Conservation (phyloP, 148 eudicot species). For the Vaccinium darrowii region DNA sequence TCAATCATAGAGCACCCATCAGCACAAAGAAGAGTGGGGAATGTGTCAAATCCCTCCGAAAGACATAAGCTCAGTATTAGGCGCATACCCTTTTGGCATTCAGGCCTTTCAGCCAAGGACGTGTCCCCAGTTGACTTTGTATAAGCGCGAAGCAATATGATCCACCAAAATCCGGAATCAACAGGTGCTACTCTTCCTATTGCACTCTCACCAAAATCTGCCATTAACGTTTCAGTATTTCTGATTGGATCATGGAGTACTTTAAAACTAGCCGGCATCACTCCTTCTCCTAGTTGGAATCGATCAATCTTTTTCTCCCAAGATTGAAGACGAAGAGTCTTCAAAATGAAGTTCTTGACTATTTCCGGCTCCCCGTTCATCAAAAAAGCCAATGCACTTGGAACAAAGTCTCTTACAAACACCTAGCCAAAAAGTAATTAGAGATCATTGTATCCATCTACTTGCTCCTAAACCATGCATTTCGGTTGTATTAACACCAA, state of each 20-base stretch:
- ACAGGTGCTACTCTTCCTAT: conserved; percentile 98
- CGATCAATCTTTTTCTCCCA: conserved; percentile 94
- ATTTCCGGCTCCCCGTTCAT: conserved; percentile 96
- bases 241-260: conserved; percentile 77
- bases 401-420: conserved; percentile 95
- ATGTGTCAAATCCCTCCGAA: conserved; percentile 94
- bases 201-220: conserved; percentile 98
- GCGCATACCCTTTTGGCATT: conserved; percentile 95
- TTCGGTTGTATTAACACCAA: not conserved
- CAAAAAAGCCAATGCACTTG: conserved; percentile 95
- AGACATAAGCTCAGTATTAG: conserved; percentile 83
- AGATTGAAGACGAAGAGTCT: conserved; percentile 89
- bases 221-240: conserved; percentile 78
- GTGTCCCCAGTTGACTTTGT: conserved; percentile 87
- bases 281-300: conserved; percentile 93
- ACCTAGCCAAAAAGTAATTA: conserved; percentile 48
- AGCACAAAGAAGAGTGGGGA: conserved; percentile 93
- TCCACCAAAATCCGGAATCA: conserved; percentile 99
- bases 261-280: conserved; percentile 99
- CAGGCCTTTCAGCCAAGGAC: conserved; percentile 90
- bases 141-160: conserved; percentile 86
- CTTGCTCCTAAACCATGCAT: not conserved
- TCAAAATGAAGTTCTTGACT: conserved; percentile 80
- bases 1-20: conserved; percentile 98
- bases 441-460: not conserved